These are phyloP conservation scores for Oenanthe sinensis DNA, from an alignment of 129 eudicot species.

Conservation along the genomic window DNA sequence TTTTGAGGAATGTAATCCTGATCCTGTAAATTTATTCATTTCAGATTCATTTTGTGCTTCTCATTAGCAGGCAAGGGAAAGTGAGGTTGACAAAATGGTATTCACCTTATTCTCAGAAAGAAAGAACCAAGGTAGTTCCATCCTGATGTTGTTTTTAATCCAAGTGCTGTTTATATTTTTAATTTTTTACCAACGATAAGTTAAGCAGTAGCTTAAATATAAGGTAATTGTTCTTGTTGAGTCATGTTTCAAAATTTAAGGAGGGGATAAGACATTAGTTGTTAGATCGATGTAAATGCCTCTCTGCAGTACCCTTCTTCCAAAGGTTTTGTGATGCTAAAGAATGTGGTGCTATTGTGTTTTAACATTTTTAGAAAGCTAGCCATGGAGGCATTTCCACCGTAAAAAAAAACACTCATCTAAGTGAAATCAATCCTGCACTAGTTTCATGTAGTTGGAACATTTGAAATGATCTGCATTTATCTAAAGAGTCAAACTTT, in stretches of 20 bases:
- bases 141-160: background rate
- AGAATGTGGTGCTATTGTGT: background rate
- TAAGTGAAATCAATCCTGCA: background rate
- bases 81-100: conserved; percentile 96
- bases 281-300: background rate
- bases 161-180: background rate
- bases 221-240: background rate
- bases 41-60: conserved; percentile 79
- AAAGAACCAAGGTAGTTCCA: conserved; percentile 70
- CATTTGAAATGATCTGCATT: background rate
- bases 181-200: background rate
- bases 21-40: background rate
- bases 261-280: background rate
- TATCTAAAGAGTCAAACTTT: background rate
- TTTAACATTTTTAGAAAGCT: background rate
- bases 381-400: background rate
- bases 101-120: conserved; percentile 90
- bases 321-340: background rate
- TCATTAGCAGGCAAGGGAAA: conserved; percentile 92
- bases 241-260: background rate
- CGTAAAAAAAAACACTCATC: background rate
- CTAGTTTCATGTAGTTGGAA: background rate
- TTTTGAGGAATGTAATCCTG: background rate
- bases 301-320: background rate
- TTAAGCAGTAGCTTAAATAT: background rate